These are phyloP conservation scores for Trichoderma asperellum DNA, from an alignment of 2,329 filamentous ascomycete genomes.

Conservation along the genomic window DNA sequence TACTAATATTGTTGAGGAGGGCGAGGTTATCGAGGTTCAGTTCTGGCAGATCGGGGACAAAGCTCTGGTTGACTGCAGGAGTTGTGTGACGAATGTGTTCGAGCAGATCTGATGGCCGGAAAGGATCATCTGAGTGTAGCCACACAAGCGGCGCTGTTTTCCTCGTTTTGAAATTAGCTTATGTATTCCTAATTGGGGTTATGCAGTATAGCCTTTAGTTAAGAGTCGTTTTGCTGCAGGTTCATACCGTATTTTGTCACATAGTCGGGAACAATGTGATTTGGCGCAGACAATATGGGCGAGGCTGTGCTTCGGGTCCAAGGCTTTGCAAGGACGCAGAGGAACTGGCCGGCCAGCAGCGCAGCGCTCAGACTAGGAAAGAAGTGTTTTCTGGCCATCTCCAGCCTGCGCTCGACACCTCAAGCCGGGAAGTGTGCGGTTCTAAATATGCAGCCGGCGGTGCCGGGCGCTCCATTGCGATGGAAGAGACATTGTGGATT, in stretches of 20 bases:
- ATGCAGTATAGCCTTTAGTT: background rate
- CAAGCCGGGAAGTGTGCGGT: constrained; percentile 5
- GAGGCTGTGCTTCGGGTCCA: background rate
- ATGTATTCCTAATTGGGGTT: background rate
- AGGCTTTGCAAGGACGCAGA: background rate
- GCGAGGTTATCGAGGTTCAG: constrained; percentile 15
- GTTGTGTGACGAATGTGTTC: constrained; percentile 14
- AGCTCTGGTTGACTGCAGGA: background rate
- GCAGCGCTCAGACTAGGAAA: background rate
- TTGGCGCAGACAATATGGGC: background rate
- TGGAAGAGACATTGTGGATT: background rate
- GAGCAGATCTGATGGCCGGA: constrained; percentile 16
- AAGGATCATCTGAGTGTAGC: constrained; percentile 18
- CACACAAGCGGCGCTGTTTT: constrained; percentile 14
- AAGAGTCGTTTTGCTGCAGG: background rate
- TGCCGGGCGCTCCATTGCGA: background rate
- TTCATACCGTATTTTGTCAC: constrained; percentile 9
- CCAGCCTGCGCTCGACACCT: constrained; percentile 1
- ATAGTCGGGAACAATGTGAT: constrained; percentile 4
- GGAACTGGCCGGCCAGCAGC: constrained; percentile 2
- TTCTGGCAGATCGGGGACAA: constrained; percentile 2
- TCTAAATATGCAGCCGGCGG: constrained; percentile 7
- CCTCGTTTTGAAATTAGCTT: background rate
- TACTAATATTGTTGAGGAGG: background rate
- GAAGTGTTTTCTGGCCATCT: constrained; percentile 12